These are phyloP conservation scores for Wickerhamomyces subpelliculosus DNA, from an alignment of 805 yeast species.

Conservation along the genomic window DNA sequence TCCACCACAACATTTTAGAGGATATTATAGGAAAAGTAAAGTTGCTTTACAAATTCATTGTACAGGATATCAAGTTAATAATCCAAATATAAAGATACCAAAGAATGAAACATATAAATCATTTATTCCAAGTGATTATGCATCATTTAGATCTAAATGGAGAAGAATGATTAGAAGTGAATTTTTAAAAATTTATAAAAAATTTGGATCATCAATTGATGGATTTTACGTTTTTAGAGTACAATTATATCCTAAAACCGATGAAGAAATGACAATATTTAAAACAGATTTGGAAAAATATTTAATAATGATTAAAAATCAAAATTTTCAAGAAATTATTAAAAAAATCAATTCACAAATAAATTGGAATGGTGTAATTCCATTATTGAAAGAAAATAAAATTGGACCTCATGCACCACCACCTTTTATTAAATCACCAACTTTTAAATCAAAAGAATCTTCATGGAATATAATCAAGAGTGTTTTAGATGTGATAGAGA, in stretches of 20 bases:
- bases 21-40: slow-evolving; percentile 15
- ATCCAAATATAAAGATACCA: no score
- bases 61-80: slow-evolving; percentile 6
- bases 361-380: not conserved
- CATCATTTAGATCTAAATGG: not conserved
- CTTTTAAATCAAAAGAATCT: no score
- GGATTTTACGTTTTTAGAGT: not conserved
- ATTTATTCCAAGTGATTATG: not conserved
- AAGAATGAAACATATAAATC: no score
- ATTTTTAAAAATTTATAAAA: not conserved
- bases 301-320: no score
- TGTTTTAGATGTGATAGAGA: not conserved
- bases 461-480: no score
- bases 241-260: not conserved
- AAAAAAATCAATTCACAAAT: not conserved
- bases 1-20: slow-evolving; percentile 16
- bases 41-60: slow-evolving; percentile 17
- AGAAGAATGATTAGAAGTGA: not conserved
- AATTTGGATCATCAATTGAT: not conserved
- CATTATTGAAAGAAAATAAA: not conserved
- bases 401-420: not conserved
- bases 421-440: no score
- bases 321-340: no score
- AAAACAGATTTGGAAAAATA: no score
- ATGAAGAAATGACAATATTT: no score